These are phyloP conservation scores for Starmerella potacharoeniae DNA, from an alignment of 805 yeast genomes.

Conservation along the genomic window DNA sequence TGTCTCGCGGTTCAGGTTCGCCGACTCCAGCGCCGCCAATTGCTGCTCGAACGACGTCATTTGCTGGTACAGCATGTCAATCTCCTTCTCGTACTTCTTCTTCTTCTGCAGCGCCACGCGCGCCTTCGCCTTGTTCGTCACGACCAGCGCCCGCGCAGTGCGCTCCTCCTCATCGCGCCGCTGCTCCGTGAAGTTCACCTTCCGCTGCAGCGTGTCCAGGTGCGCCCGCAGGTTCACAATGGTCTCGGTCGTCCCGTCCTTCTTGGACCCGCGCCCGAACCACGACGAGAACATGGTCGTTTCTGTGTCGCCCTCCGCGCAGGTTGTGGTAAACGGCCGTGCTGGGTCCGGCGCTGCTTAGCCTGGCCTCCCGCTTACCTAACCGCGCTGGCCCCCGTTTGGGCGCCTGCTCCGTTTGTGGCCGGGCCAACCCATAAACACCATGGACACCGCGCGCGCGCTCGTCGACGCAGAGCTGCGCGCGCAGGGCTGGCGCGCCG, in stretches of 20 bases:
- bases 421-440: background rate
- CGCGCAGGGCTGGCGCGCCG: background rate
- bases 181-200: conserved; percentile 65
- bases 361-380: background rate
- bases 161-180: conserved; percentile 75
- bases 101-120: conserved; percentile 79
- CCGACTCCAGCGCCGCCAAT: conserved; percentile 80
- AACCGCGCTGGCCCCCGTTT: background rate
- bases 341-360: background rate
- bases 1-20: conserved; percentile 92
- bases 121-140: conserved; percentile 64
- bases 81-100: conserved; percentile 66
- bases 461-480: background rate
- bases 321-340: background rate
- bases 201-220: conserved; percentile 73
- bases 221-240: conserved; percentile 83
- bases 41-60: conserved; percentile 84
- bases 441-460: background rate
- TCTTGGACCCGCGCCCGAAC: conserved; percentile 55
- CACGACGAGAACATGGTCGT: conserved; percentile 13
- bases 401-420: background rate
- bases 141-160: conserved; percentile 65
- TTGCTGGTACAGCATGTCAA: conserved; percentile 73
- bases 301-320: background rate
- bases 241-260: conserved; percentile 85